phyloP scores from a whole-genome alignment of 2,329 filamentous ascomycete species.

The Calonectria crousiana region DNA sequence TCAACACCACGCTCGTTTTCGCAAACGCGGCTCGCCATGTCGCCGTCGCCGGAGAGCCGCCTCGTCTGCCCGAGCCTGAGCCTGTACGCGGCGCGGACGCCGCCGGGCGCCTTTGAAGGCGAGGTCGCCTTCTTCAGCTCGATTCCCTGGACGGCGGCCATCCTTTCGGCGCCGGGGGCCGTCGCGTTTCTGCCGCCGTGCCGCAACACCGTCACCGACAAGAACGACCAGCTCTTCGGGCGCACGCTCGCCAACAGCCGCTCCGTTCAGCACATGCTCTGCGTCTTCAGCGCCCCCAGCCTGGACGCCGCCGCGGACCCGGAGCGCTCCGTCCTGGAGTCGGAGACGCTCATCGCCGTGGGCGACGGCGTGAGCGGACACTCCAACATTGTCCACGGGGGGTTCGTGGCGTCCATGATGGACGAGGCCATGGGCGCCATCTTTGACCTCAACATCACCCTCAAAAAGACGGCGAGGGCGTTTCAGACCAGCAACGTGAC shows the following conservation, averaged over 20 bases:
- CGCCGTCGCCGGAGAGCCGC: constrained; percentile 37
- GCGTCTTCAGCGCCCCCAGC: constrained; percentile 48
- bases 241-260: constrained; percentile 45
- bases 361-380: constrained; percentile 51
- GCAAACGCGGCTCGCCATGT: constrained; percentile 33
- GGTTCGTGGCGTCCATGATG: constrained; percentile 49
- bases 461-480: constrained; percentile 46
- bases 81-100: constrained; percentile 43
- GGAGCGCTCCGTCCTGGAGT: constrained; percentile 42
- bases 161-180: constrained; percentile 43
- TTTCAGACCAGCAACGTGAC: constrained; percentile 49
- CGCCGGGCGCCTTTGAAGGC: constrained; percentile 41
- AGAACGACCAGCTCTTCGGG: constrained; percentile 52
- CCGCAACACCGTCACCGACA: constrained; percentile 44
- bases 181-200: constrained; percentile 51
- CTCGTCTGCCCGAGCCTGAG: constrained; percentile 48
- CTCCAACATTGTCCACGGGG: constrained; percentile 51
- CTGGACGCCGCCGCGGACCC: constrained; percentile 40
- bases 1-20: constrained; percentile 13
- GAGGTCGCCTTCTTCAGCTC: constrained; percentile 49
- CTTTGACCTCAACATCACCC: constrained; percentile 50
- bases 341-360: constrained; percentile 48
- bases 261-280: constrained; percentile 50
- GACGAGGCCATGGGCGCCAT: constrained; percentile 54
- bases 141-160: constrained; percentile 51